Conservation (phyloP, 768 basidiomycete genomes). For the Boletus fagicola region DNA sequence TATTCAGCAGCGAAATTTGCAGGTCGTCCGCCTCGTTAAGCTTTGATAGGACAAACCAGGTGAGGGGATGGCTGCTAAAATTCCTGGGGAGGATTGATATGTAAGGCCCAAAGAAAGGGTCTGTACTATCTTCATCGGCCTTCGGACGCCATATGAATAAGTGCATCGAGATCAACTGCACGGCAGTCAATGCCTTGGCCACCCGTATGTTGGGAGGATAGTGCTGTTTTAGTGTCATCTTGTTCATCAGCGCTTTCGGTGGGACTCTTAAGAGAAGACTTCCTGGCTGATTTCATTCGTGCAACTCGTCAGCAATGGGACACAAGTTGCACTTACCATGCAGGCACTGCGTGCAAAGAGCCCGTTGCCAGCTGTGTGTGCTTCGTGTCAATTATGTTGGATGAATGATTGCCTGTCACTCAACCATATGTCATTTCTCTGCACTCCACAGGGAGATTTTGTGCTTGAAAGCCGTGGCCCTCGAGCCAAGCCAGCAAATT, state of each 20-base stretch:
- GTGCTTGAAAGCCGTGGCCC: conserved; percentile 45
- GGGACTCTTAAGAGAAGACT: conserved; percentile 70
- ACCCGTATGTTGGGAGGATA: conserved; percentile 43
- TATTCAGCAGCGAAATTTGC: conserved; percentile 36
- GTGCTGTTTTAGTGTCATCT: conserved; percentile 57
- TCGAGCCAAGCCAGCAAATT: conserved; percentile 53
- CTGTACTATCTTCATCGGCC: conserved; percentile 41
- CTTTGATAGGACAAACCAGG: conserved; percentile 53
- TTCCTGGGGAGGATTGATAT: conserved; percentile 71
- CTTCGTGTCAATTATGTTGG: conserved; percentile 4
- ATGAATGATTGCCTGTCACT: conserved; percentile 18
- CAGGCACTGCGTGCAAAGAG: conserved; percentile 53
- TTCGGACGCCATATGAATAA: conserved; percentile 63
- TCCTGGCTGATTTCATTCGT: conserved; percentile 41
- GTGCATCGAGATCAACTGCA: conserved; percentile 80
- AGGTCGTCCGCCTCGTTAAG: conserved; percentile 8
- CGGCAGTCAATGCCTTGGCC: conserved; percentile 47
- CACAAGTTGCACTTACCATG: conserved; percentile 35
- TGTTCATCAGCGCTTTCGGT: conserved; percentile 66
- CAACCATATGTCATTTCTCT: conserved; percentile 51
- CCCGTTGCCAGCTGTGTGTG: conserved; percentile 57
- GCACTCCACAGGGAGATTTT: conserved; percentile 48
- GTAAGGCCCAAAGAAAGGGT: conserved; percentile 69
- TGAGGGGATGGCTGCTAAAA: conserved; percentile 81
- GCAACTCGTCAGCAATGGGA: not conserved